A percentile compares a stretch with the other conserved stretches of the same genome.
phyloP scores from a whole-genome alignment of 164 flowering plant species.

The Warburgia ugandensis region DNA sequence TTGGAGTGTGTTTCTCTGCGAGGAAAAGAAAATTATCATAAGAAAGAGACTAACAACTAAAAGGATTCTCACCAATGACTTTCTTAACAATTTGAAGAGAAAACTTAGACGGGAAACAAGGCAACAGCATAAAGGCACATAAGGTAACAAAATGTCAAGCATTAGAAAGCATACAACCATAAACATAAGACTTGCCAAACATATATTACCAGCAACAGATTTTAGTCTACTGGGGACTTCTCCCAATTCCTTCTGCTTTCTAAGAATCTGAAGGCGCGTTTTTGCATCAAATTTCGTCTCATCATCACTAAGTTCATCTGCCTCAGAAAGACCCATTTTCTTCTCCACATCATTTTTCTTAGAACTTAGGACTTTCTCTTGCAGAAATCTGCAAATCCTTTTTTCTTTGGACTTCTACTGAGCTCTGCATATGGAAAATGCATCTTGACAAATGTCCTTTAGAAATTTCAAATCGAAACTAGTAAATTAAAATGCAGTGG shows the following conservation, averaged over 20 bases:
- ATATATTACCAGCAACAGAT: constrained; percentile 36
- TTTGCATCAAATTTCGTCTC: constrained; percentile 76
- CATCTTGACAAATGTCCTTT: too few species aligned
- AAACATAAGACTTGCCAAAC: neutral
- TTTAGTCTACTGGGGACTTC: constrained; percentile 47
- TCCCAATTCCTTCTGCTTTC: constrained; percentile 59
- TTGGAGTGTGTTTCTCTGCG: constrained; percentile 41
- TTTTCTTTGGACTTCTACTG: constrained; percentile 31
- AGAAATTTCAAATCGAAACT: too few species aligned
- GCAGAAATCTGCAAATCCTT: constrained; percentile 62
- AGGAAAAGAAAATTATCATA: constrained; percentile 1
- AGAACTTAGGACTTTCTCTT: constrained; percentile 61
- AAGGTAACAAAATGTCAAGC: too few species aligned
- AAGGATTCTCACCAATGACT: too few species aligned
- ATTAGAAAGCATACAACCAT: too few species aligned
- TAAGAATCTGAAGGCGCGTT: constrained; percentile 80
- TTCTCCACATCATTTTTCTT: constrained; percentile 44
- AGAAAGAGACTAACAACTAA: too few species aligned
- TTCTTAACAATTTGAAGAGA: too few species aligned
- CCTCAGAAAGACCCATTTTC: constrained; percentile 25
- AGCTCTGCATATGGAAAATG: constrained; percentile 32
- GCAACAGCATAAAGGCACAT: too few species aligned
- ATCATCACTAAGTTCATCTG: constrained; percentile 48
- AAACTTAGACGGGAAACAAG: too few species aligned
- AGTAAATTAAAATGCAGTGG: too few species aligned